A percentile compares a stretch with the other conserved stretches of the same genome.
phyloP scores from a whole-genome alignment of 225 moss, liverwort and hornwort genomes.

The Asterella californica region DNA sequence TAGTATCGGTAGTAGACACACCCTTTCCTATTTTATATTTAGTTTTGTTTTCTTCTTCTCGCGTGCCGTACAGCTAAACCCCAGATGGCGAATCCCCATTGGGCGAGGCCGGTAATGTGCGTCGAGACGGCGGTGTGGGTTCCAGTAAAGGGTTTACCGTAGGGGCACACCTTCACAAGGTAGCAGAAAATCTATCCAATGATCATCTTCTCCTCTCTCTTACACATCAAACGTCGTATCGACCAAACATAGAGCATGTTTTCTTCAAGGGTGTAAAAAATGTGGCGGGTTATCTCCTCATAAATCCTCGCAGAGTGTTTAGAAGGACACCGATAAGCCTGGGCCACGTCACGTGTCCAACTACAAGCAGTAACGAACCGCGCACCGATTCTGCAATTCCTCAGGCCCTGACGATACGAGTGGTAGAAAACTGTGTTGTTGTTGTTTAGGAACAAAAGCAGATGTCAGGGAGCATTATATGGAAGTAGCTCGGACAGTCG shows the following conservation, averaged over 20 bases:
- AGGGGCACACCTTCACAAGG: too few species aligned
- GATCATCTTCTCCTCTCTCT: not conserved
- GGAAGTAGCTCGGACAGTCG: not conserved
- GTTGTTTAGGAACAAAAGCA: not conserved
- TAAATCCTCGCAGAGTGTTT: not conserved
- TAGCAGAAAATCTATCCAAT: not conserved
- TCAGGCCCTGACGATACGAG: not conserved
- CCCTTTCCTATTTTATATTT: too few species aligned
- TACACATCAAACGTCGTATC: not conserved
- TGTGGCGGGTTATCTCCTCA: not conserved
- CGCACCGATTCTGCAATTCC: not conserved
- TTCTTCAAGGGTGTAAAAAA: not conserved
- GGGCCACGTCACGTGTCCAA: not conserved
- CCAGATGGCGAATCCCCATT: too few species aligned
- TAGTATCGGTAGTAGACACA: not conserved
- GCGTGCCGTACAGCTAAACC: too few species aligned
- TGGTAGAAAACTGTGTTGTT: not conserved
- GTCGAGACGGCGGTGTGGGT: too few species aligned
- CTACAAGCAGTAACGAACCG: not conserved
- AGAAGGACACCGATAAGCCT: not conserved
- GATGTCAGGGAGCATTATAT: not conserved
- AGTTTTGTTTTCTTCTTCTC: too few species aligned
- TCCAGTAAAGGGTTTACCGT: too few species aligned
- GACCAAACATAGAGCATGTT: not conserved
- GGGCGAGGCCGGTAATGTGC: too few species aligned